A percentile compares a stretch with the other conserved stretches of the same genome.
These are phyloP conservation scores for Fusarium nisikadoi DNA, from an alignment of 2,329 filamentous ascomycete species.

Conservation along the genomic window DNA sequence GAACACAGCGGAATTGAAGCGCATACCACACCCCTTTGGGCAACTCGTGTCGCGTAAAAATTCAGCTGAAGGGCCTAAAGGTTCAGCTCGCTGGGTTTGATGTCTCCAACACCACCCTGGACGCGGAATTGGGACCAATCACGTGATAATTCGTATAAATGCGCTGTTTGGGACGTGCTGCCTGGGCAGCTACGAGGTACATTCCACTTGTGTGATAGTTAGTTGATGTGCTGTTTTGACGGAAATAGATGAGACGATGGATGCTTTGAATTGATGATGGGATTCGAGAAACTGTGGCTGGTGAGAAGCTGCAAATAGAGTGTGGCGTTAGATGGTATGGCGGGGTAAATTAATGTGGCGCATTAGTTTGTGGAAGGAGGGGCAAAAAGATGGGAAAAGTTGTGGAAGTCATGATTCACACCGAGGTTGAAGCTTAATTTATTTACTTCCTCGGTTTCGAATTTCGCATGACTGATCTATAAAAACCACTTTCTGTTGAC, in stretches of 20 bases:
- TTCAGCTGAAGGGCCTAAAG: conserved; percentile 28
- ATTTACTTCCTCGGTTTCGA: not conserved
- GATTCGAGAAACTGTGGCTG: conserved; percentile 6
- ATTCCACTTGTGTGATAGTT: conserved; percentile 14
- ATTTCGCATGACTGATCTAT: not conserved
- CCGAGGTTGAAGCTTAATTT: conserved; percentile 25
- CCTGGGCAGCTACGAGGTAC: not conserved
- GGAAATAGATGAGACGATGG: conserved; percentile 7
- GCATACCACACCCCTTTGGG: conserved; percentile 23
- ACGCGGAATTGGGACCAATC: not conserved
- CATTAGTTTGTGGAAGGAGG: conserved; percentile 7
- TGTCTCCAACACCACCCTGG: conserved; percentile 1
- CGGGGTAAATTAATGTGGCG: conserved; percentile 35
- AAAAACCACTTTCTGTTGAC: not conserved
- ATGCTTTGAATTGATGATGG: not conserved
- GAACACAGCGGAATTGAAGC: conserved; percentile 25
- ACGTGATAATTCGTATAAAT: not conserved
- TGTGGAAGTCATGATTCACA: conserved; percentile 33
- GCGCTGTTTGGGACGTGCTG: not conserved
- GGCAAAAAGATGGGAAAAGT: conserved; percentile 29
- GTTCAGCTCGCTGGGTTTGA: conserved; percentile 14
- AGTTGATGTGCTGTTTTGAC: not conserved
- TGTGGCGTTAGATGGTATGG: conserved; percentile 21
- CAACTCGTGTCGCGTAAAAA: conserved; percentile 29
- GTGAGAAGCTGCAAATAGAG: not conserved